phyloP scores from a whole-genome alignment of 345 rosid genomes.

The Eucalyptus camaldulensis region DNA sequence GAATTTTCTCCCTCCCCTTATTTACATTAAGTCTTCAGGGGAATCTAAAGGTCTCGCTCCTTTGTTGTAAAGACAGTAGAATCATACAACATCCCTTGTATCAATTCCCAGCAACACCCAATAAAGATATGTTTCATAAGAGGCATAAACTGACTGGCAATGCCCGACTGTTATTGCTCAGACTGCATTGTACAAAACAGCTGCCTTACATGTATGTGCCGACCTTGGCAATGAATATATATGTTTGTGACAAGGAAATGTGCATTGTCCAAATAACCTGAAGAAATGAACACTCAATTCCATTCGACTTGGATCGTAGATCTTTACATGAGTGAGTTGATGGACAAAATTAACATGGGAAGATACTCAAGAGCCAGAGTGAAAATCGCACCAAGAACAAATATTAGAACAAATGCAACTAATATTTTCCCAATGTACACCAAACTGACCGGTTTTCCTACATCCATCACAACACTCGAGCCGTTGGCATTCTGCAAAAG shows the following conservation, averaged over 20 bases:
- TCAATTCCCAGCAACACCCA: not conserved
- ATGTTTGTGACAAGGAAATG: not conserved
- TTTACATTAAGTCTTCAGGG: not conserved
- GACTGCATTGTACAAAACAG: not conserved
- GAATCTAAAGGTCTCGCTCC: not conserved
- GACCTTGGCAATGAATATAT: not conserved
- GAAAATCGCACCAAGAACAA: conserved; percentile 52
- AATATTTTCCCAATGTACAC: conserved; percentile 46
- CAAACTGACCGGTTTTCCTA: not conserved
- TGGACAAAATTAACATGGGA: conserved; percentile 33
- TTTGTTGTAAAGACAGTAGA: not conserved
- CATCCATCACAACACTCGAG: not conserved
- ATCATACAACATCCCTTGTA: not conserved
- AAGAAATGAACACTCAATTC: not conserved
- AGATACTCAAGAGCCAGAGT: conserved; percentile 76
- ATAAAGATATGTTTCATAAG: not conserved
- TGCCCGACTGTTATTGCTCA: not conserved
- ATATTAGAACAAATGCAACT: conserved; percentile 52
- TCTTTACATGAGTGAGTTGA: conserved; percentile 31
- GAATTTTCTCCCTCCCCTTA: not conserved
- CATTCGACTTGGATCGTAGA: not conserved
- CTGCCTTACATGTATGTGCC: not conserved
- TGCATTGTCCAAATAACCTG: not conserved
- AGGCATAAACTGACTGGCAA: not conserved
- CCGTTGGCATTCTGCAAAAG: conserved; percentile 19